Conservation (phyloP, 2,329 filamentous ascomycete species). For the Coniochaeta sp. region DNA sequence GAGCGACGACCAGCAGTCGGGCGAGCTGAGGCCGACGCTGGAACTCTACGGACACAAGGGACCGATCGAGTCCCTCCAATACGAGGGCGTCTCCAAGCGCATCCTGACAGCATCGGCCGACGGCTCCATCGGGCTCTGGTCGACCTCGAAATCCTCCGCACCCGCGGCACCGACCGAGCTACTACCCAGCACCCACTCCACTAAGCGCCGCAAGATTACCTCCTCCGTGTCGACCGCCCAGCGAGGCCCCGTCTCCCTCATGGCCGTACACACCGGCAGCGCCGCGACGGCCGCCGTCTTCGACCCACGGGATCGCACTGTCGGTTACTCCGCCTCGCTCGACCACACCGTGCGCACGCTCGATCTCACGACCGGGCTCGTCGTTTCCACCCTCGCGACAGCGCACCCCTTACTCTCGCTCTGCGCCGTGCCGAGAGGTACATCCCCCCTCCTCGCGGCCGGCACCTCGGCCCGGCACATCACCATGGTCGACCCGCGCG, state of each 20-base stretch:
- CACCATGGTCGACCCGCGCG: conserved; percentile 85
- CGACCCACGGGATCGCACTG: conserved; percentile 75
- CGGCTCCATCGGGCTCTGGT: conserved; percentile 82
- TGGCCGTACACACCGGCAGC: conserved; percentile 61
- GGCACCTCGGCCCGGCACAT: conserved; percentile 84
- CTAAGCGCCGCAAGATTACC: conserved; percentile 70
- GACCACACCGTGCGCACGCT: conserved; percentile 89
- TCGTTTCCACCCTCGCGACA: conserved; percentile 78
- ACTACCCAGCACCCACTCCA: conserved; percentile 58
- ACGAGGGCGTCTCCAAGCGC: conserved; percentile 60
- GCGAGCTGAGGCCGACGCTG: conserved; percentile 61
- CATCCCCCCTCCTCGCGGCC: conserved; percentile 49
- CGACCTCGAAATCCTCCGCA: conserved; percentile 66
- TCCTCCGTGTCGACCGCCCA: conserved; percentile 48
- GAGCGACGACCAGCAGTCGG: conserved; percentile 50
- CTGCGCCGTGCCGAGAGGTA: conserved; percentile 62
- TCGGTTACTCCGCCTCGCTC: conserved; percentile 85
- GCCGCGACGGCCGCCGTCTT: conserved; percentile 77
- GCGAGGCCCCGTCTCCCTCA: conserved; percentile 70
- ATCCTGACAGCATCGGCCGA: conserved; percentile 84
- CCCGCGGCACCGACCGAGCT: conserved; percentile 65
- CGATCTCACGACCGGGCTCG: conserved; percentile 73
- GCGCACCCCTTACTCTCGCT: conserved; percentile 78
- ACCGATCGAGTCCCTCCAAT: conserved; percentile 64
- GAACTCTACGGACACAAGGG: conserved; percentile 80